Evolutionary conservation across 2,329 filamentous ascomycete species (phyloP), one percentile per base, ranked within the genome.

Genomic region (Conoideocrella luteorostrata): DNA sequence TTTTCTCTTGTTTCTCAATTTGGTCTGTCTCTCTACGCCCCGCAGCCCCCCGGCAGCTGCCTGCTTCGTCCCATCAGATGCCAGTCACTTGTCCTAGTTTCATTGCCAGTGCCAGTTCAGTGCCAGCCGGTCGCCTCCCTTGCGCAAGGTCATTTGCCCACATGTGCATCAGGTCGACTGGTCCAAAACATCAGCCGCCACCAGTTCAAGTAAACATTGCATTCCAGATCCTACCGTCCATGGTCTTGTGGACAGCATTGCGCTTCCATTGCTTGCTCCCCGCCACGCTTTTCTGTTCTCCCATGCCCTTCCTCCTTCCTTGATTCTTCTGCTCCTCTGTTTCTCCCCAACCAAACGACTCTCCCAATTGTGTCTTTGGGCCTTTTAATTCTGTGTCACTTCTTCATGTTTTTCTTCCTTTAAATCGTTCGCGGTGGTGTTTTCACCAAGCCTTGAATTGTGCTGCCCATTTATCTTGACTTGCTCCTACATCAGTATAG

Each of bases 141-240:
- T 46, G 40, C 26, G 22, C 43, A 11, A 38, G 41, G 7, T 9
- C 24, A 35, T 35, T 36, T 32, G 22, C 30, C 18, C 39, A 35
- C 22, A 33, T 30, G 44, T 21, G 30, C 40, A 7, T 39, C 22
- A 39, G 30, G 23, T 26, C 44, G 41, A 43, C 22, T 36, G 30
- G 23, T 26, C 44, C 44, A 43, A 43, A 50, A 47, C 47, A 50
- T 44, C 39, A 43, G 23, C 46, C 44, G 45, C 46, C 37, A 40
- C 40, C 39, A 33, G n/a, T 29, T 40, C 37, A 41, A 23, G 46
- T 40, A 43, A 51, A 49, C 43, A 47, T 49, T 54, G 44, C 50
- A 54, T 54, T 53, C 51, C 50, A 50, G 34, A 34, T 44, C 33
- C 11, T 32, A 28, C 29, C 15, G 26, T 28, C 28, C 12, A 5